Evolutionary conservation across 495 filamentous ascomycete genomes (phyloP).

Genomic region (Penicillium arizonense): DNA sequence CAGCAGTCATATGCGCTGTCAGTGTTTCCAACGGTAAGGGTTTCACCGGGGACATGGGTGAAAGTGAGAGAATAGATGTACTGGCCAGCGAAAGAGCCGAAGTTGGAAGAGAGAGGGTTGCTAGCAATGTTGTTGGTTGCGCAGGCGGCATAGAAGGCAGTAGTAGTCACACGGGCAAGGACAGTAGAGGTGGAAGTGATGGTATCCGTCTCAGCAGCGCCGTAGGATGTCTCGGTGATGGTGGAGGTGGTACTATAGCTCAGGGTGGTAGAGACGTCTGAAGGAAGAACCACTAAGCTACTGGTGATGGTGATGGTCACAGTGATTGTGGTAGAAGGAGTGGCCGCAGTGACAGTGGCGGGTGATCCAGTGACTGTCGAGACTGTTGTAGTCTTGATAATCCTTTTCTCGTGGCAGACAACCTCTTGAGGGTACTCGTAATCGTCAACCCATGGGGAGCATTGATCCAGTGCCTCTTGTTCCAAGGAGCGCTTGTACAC

Average conservation of each 20-base stretch:
- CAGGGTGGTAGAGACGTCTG: slow-evolving; percentile 6
- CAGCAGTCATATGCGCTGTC: neutral
- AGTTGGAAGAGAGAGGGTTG: slow-evolving; percentile 4
- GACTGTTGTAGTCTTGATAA: slow-evolving; percentile 4
- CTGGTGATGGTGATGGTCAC: slow-evolving; percentile 5
- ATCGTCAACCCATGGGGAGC: slow-evolving; percentile 1
- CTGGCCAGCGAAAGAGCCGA: neutral
- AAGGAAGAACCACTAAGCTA: slow-evolving; percentile 1
- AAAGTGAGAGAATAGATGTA: neutral
- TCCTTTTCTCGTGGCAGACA: slow-evolving; percentile 2
- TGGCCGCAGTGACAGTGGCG: neutral
- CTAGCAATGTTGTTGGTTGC: slow-evolving; percentile 9
- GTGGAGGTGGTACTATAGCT: slow-evolving; percentile 7
- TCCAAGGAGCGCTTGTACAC: neutral
- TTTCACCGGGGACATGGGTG: neutral
- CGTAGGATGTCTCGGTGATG: neutral
- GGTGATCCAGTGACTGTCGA: neutral
- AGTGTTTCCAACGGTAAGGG: neutral
- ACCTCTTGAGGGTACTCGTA: slow-evolving; percentile 3
- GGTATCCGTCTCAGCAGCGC: neutral
- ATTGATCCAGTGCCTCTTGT: neutral
- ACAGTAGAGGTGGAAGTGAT: neutral
- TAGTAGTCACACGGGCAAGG: neutral
- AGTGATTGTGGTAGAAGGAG: slow-evolving; percentile 1
- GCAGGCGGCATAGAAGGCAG: neutral